These are phyloP conservation scores for Thermochaetoides thermophila DNA, from an alignment of 495 filamentous ascomycete genomes.

Conservation along the genomic window DNA sequence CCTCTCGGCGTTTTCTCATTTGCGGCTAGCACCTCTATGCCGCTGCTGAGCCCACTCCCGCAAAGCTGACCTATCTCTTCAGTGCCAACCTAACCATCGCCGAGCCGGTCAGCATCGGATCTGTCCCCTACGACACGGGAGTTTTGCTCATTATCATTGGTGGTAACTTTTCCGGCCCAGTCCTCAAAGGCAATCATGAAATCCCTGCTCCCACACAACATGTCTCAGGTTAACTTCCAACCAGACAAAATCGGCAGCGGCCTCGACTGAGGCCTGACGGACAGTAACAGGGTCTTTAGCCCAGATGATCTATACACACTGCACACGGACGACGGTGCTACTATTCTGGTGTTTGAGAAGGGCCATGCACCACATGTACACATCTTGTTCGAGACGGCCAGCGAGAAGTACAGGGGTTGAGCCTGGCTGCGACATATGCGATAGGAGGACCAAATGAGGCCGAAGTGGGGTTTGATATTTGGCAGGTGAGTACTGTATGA, in stretches of 20 bases:
- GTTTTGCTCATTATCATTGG: conserved; percentile 11
- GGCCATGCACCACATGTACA: conserved; percentile 14
- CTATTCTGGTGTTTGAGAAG: conserved; percentile 12
- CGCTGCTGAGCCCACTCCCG: conserved; percentile 5
- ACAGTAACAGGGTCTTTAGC: conserved; percentile 10
- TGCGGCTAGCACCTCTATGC: too few species aligned
- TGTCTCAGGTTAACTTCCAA: too few species aligned
- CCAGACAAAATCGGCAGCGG: conserved; percentile 10
- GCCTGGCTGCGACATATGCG: conserved; percentile 8
- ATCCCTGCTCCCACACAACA: too few species aligned
- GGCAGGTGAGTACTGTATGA: conserved; percentile 12
- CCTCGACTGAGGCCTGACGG: conserved; percentile 15
- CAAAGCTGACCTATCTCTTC: conserved; percentile 10
- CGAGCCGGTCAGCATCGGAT: conserved; percentile 8
- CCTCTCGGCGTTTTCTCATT: too few species aligned
- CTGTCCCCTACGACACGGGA: conserved; percentile 8
- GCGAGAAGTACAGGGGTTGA: conserved; percentile 11
- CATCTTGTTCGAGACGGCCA: conserved; percentile 15
- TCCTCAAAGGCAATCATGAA: too few species aligned
- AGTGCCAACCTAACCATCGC: conserved; percentile 14
- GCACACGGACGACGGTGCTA: conserved; percentile 12
- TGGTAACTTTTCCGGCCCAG: conserved; percentile 12
- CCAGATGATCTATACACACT: conserved; percentile 14
- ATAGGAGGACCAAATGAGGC: conserved; percentile 7
- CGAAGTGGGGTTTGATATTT: conserved; percentile 11